Percentiles rank a stretch among this genome's conserved stretches.
phyloP scores from a whole-genome alignment of 176 grass and related monocot species.

The Triticum monococcum region DNA sequence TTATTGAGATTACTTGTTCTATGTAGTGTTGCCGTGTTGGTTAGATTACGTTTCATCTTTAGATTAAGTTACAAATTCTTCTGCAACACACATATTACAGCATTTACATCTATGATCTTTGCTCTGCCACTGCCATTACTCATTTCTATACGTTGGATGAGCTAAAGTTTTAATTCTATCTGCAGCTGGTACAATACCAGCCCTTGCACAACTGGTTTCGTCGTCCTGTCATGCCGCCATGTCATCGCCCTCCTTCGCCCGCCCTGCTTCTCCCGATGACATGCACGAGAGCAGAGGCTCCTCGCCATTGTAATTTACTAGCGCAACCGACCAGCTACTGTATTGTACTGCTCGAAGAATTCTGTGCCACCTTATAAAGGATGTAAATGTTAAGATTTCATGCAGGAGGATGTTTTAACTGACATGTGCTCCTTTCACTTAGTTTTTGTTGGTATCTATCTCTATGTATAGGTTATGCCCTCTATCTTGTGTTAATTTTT shows the following conservation, averaged over 20 bases:
- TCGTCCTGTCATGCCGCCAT: slow-evolving; percentile 70
- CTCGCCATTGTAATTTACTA: slow-evolving; percentile 27
- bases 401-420: not conserved
- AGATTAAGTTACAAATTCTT: not conserved
- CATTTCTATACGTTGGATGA: not conserved
- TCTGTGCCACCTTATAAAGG: not conserved
- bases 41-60: not conserved
- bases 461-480: not conserved
- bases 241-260: slow-evolving; percentile 29
- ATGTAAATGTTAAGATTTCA: slow-evolving; percentile 13
- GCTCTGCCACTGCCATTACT: not conserved
- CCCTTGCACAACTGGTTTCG: slow-evolving; percentile 65
- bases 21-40: not conserved
- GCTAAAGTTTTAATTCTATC: not conserved
- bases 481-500: not conserved
- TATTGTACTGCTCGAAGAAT: not conserved
- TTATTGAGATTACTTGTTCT: not conserved
- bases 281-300: slow-evolving; percentile 46
- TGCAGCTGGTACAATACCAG: slow-evolving; percentile 80
- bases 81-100: not conserved
- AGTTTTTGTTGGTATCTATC: slow-evolving; percentile 30
- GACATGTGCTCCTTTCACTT: not conserved
- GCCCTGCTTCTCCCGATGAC: slow-evolving; percentile 32
- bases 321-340: not conserved
- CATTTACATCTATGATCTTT: not conserved